Base-by-base conservation (phyloP, 2,329 filamentous ascomycete species). In the Ophiocordyceps camponoti-floridani region DNA sequence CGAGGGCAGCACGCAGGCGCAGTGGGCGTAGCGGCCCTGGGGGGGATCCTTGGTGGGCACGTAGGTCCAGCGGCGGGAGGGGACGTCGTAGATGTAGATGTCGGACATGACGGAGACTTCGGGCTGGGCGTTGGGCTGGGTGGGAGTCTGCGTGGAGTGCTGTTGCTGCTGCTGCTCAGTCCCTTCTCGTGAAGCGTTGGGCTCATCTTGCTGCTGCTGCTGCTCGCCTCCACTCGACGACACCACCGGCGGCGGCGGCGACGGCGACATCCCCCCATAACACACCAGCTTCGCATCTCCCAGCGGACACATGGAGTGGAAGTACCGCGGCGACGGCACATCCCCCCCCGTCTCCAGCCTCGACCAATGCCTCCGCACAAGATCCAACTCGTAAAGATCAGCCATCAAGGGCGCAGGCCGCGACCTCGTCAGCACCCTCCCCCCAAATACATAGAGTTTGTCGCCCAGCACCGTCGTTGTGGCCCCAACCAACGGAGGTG, bases 71-170 rank as follows among this genome's bases (percentile, higher is more conserved):
- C 73, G 82, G 54, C 75, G 80, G 0, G 82, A 82, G 1, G 77
- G 72, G 2, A 91, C 84, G 59, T 98, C 89, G 61, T 86, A 96
- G 30, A 98, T 84, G 61, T 96, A 85, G 45, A 96, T 86, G 62
- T 98, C 91, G 7, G 89, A 95, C 88, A 98, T 95, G 46, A 96
- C 91, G 2, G 87, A 82, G 4, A 96, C 84, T 56, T 95, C 88
- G 35, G 86, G 79, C 53, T 87, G 83, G 3, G 31, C 23, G 23
- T 23, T 23, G 23, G 23, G 23, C 23, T 23, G 23, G 23, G 23
- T 23, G 23, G 23, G 23, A 23, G 23, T 23, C 23, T 23, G 23
- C 23, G 23, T 23, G 23, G 23, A 23, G 23, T 23, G 23, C 3
- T 23, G 23, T 23, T 23, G 43, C n/a, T 40, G 13, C 26, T 43